phyloP scores from a whole-genome alignment of 805 yeast genomes.

The Kazachstania psychrophila region DNA sequence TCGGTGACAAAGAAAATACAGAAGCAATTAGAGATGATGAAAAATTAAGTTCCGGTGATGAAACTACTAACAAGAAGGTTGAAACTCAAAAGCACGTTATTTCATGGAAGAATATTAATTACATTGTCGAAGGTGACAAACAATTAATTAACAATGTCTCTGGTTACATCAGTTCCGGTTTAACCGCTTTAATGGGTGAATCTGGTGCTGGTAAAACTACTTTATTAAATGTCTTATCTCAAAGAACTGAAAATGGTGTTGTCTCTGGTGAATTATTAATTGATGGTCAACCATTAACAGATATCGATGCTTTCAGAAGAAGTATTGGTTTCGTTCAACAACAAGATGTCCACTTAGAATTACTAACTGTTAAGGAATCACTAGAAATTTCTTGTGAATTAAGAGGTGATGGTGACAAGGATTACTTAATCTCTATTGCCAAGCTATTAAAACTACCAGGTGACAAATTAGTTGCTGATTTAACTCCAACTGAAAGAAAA shows the following conservation, averaged over 20 bases:
- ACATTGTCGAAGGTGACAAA: slow-evolving; percentile 33
- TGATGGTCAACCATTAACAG: slow-evolving; percentile 41
- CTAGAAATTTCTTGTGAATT: slow-evolving; percentile 42
- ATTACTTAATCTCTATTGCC: slow-evolving; percentile 30
- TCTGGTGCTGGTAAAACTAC: slow-evolving; percentile 62
- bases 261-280: slow-evolving; percentile 51
- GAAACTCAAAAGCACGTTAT: slow-evolving; percentile 37
- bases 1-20: slow-evolving; percentile 9
- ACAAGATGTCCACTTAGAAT: slow-evolving; percentile 45
- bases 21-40: slow-evolving; percentile 3
- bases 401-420: slow-evolving; percentile 32
- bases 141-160: slow-evolving; percentile 37
- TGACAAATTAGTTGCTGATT: slow-evolving; percentile 40
- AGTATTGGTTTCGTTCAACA: slow-evolving; percentile 52
- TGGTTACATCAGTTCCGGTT: slow-evolving; percentile 66
- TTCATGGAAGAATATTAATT: slow-evolving; percentile 55
- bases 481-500: slow-evolving; percentile 48
- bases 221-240: slow-evolving; percentile 43
- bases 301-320: slow-evolving; percentile 38
- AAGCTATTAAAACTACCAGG: slow-evolving; percentile 36
- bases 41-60: neutral
- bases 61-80: neutral
- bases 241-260: slow-evolving; percentile 45
- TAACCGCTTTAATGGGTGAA: slow-evolving; percentile 53
- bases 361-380: slow-evolving; percentile 46